Percentiles rank a stretch among this genome's conserved stretches.
These are phyloP conservation scores for Kwoniella shivajii DNA, from an alignment of 1,284 basidiomycete genomes.

Conservation along the genomic window DNA sequence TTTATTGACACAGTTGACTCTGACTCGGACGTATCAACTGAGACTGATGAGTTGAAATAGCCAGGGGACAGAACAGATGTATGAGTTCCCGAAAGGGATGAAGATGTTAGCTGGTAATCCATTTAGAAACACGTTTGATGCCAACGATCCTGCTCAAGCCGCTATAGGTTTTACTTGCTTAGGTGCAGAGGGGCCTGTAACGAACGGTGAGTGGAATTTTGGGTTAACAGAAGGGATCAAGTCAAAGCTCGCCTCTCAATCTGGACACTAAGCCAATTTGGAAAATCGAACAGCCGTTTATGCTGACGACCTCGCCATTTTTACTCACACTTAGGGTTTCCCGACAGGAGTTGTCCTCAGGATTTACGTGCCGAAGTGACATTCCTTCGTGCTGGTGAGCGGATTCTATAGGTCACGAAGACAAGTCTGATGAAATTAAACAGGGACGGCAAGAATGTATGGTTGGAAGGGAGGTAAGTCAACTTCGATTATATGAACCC, in stretches of 20 bases:
- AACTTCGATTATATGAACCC: too few relatives aligned
- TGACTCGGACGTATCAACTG: background rate
- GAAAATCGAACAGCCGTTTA: too few relatives aligned
- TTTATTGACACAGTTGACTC: too few relatives aligned
- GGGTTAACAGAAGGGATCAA: too few relatives aligned
- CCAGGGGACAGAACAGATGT: slow-evolving; percentile 16
- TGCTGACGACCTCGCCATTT: background rate
- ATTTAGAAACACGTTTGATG: slow-evolving; percentile 17
- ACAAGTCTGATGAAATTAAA: background rate
- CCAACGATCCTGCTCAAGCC: slow-evolving; percentile 12
- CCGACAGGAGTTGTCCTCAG: slow-evolving; percentile 23
- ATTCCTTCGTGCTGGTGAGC: slow-evolving; percentile 33
- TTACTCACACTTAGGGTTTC: slow-evolving; percentile 20
- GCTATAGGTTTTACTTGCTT: slow-evolving; percentile 31
- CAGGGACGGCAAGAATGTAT: slow-evolving; percentile 31
- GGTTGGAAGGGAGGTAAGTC: slow-evolving; percentile 26
- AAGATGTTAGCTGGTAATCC: slow-evolving; percentile 33
- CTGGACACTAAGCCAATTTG: too few relatives aligned
- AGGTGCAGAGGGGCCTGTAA: slow-evolving; percentile 9
- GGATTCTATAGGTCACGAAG: background rate
- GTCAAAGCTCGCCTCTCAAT: too few relatives aligned
- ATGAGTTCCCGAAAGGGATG: slow-evolving; percentile 33
- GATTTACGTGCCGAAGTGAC: slow-evolving; percentile 31
- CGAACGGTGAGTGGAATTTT: slow-evolving; percentile 10
- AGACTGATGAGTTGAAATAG: background rate